Percentiles rank a stretch among this genome's conserved stretches.
These are phyloP conservation scores for Leishmania arabica DNA, from an alignment of 208 protist genomes.

Conservation along the genomic window DNA sequence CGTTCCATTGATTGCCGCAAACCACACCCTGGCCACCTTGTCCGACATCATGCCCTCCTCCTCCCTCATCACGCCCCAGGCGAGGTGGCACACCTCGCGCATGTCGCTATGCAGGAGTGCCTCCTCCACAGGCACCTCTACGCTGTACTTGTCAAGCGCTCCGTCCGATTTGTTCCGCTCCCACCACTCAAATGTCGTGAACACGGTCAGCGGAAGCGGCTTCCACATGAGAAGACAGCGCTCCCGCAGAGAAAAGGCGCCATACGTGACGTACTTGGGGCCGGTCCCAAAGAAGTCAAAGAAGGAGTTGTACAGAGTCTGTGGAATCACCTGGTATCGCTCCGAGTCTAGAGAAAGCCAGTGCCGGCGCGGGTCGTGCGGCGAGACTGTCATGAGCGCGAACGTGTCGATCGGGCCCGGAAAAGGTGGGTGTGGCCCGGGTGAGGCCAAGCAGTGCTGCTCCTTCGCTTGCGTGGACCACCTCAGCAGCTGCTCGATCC, in stretches of 20 bases:
- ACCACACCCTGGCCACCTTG: conserved; percentile 34
- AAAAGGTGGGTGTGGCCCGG: conserved; percentile 21
- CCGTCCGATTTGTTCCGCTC: conserved; percentile 16
- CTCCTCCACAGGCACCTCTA: conserved; percentile 40
- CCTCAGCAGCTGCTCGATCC: conserved; percentile 48
- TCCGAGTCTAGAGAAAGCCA: conserved; percentile 35
- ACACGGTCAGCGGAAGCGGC: conserved; percentile 33
- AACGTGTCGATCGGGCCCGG: conserved; percentile 75
- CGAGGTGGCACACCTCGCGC: conserved; percentile 48
- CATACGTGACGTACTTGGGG: conserved; percentile 62
- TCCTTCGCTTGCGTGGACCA: conserved; percentile 35
- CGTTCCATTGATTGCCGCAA: conserved; percentile 36
- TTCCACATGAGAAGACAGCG: conserved; percentile 30
- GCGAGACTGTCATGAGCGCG: conserved; percentile 36
- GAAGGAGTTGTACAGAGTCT: conserved; percentile 66
- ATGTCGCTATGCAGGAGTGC: conserved; percentile 45
- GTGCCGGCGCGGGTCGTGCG: conserved; percentile 41
- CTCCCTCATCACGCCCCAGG: conserved; percentile 26
- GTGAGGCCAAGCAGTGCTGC: background rate
- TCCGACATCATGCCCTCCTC: conserved; percentile 37
- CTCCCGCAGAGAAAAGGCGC: conserved; percentile 41
- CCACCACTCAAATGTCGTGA: conserved; percentile 37
- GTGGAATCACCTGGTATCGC: conserved; percentile 63
- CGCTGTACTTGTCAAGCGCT: conserved; percentile 21
- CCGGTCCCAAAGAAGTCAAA: conserved; percentile 62